Conservation (phyloP, 257 asterid genomes). For the Ligustrum vulgare region DNA sequence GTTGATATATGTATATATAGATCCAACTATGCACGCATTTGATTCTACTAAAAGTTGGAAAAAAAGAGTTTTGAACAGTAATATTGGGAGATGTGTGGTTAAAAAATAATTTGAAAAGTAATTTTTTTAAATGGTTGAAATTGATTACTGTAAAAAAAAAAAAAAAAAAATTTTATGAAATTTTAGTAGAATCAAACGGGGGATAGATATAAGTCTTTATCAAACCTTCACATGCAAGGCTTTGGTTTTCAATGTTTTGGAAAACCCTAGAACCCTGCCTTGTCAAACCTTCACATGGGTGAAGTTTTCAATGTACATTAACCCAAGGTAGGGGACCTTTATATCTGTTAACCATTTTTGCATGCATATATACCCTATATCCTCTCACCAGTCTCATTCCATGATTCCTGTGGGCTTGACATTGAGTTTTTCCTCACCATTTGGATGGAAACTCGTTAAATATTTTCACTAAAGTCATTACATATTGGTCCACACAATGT, state of each 20-base stretch:
- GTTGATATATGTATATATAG: background rate
- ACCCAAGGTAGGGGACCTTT: background rate
- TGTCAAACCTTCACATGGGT: background rate
- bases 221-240: background rate
- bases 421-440: background rate
- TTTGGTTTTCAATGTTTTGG: background rate
- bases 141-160: no score
- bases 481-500: no score
- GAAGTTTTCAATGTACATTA: background rate
- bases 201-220: background rate
- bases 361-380: background rate
- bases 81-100: no score
- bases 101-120: no score
- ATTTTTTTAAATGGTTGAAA: no score
- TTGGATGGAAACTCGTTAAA: background rate
- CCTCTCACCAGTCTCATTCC: background rate
- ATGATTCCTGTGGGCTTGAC: background rate
- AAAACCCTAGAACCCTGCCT: background rate
- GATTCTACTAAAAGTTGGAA: no score
- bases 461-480: no score
- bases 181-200: no score
- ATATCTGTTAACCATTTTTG: background rate
- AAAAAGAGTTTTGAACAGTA: no score
- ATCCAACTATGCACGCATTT: no score
- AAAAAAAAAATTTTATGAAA: no score